Evolutionary conservation across 2,329 filamentous ascomycete species (phyloP).

Genomic region (Metarhizium sp.): DNA sequence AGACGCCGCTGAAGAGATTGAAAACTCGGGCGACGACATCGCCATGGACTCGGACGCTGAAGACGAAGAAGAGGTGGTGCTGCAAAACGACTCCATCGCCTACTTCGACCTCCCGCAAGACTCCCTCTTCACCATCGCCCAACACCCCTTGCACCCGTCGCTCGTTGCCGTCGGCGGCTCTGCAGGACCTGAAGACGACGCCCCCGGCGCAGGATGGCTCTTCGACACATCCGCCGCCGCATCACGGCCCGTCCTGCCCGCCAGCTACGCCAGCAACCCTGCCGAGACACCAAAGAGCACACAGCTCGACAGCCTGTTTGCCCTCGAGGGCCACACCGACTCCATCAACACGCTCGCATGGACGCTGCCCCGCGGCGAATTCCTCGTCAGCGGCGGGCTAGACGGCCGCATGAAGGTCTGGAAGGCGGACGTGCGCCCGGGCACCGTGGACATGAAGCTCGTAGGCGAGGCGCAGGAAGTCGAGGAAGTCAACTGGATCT

Average conservation of each 20-base stretch:
- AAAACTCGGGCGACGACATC: constrained; percentile 52
- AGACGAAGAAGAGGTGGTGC: constrained; percentile 65
- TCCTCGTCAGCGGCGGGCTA: constrained; percentile 75
- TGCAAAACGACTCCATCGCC: constrained; percentile 87
- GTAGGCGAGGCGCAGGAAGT: constrained; percentile 79
- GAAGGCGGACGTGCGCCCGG: constrained; percentile 37
- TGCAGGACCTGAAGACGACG: constrained; percentile 48
- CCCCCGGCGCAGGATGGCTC: constrained; percentile 73
- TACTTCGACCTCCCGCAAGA: constrained; percentile 89
- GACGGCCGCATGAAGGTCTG: constrained; percentile 75
- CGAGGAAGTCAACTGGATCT: constrained; percentile 89
- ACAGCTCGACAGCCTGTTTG: constrained; percentile 56
- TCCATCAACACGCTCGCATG: constrained; percentile 82
- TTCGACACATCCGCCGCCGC: constrained; percentile 63
- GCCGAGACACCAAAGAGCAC: constrained; percentile 42
- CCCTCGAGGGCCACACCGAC: constrained; percentile 84
- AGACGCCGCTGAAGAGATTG: constrained; percentile 70
- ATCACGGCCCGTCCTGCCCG: constrained; percentile 60
- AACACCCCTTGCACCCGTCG: constrained; percentile 70
- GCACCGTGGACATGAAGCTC: constrained; percentile 46
- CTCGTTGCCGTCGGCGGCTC: constrained; percentile 81
- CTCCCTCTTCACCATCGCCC: constrained; percentile 89
- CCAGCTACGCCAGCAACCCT: constrained; percentile 61
- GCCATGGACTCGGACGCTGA: constrained; percentile 68
- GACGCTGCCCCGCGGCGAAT: constrained; percentile 73